Conservation (phyloP, 139 green algal species). For the Gonium pectorale region DNA sequence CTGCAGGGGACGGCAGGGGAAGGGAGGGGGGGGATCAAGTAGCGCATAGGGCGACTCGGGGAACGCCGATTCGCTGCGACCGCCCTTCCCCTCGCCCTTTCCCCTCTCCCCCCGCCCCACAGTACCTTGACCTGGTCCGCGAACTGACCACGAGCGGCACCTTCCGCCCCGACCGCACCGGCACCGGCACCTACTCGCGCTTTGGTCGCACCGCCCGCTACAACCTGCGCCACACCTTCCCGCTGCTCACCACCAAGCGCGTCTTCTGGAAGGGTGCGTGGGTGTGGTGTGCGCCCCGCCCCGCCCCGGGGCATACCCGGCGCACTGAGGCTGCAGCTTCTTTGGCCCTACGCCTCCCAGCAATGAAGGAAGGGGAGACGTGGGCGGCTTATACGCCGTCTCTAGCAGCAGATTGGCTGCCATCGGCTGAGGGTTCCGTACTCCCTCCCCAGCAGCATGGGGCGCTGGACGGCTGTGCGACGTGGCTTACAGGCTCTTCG, state of each 20-base stretch:
- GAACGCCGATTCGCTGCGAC: background rate
- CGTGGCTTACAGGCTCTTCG: too few species aligned
- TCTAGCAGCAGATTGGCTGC: too few species aligned
- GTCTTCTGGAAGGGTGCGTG: slow-evolving; percentile 93
- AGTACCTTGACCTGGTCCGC: slow-evolving; percentile 96
- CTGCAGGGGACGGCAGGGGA: background rate
- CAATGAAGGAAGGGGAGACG: too few species aligned
- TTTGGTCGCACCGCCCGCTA: slow-evolving; percentile 94
- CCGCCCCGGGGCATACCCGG: too few species aligned
- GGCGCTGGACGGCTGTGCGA: too few species aligned
- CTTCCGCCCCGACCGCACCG: slow-evolving; percentile 90
- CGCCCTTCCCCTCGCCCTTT: background rate
- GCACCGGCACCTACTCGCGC: slow-evolving; percentile 93
- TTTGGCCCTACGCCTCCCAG: too few species aligned
- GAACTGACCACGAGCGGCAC: slow-evolving; percentile 88
- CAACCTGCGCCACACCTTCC: slow-evolving; percentile 96
- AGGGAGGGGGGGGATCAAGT: background rate
- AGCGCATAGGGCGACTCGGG: background rate
- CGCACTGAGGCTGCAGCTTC: too few species aligned
- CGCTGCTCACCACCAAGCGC: slow-evolving; percentile 97
- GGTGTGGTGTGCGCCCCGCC: background rate
- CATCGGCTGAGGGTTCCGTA: too few species aligned
- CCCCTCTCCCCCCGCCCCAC: slow-evolving; percentile 28
- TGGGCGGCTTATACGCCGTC: too few species aligned
- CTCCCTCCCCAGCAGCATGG: too few species aligned